phyloP scores from a whole-genome alignment of 306 rosid genomes.

The Geum urbanum region DNA sequence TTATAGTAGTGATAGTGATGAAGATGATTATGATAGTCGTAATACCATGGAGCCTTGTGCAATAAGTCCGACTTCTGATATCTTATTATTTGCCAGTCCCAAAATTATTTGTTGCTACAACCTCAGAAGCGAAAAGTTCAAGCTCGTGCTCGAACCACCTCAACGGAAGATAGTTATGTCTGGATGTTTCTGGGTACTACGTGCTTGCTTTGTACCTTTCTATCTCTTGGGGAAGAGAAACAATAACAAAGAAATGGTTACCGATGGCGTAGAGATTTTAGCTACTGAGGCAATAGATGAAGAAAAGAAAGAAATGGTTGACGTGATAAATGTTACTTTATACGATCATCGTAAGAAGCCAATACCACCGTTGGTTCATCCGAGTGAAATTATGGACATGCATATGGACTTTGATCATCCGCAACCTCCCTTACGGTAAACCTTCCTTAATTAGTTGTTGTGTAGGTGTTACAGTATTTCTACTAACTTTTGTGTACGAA shows the following conservation, averaged over 20 bases:
- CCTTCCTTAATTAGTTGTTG: no score
- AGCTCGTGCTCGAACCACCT: not conserved
- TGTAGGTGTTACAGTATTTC: no score
- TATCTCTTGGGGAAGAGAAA: not conserved
- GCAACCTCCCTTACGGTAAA: no score
- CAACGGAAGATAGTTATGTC: no score
- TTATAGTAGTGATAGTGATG: no score
- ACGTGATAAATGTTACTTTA: not conserved
- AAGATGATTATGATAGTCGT: not conserved
- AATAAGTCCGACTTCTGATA: conserved; percentile 3
- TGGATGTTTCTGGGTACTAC: not conserved
- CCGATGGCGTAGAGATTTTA: not conserved
- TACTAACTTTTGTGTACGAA: no score
- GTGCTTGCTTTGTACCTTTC: not conserved
- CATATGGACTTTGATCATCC: not conserved
- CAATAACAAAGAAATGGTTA: not conserved
- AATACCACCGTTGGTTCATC: not conserved
- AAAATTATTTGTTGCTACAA: not conserved
- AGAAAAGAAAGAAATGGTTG: not conserved
- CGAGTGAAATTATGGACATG: not conserved
- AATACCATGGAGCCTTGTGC: not conserved
- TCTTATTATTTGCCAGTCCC: not conserved
- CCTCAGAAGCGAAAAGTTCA: not conserved
- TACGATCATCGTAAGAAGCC: not conserved
- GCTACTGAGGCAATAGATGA: not conserved